Evolutionary conservation across 805 yeast species (phyloP), one percentile per base, ranked within the genome.

Genomic region (Metschnikowia peoriensis): DNA sequence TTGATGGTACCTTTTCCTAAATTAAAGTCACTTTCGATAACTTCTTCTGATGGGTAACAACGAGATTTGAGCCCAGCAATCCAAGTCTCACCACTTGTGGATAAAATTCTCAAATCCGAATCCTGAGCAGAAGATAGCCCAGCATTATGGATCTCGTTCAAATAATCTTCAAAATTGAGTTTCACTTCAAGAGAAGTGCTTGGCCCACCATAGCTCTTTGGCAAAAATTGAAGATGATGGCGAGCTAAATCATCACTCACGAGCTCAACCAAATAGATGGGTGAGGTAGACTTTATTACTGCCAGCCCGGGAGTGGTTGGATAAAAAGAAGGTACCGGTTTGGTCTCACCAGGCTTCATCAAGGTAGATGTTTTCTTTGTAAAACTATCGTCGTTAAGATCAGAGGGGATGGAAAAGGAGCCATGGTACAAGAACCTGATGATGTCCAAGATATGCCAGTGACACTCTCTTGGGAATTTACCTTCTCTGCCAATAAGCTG

Each of bases 391-490:
- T 84, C 86, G 17, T 69, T 59, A 52, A 65, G 69, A 64, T 90
- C 97, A 5, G 73, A 66, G 0, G 96, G 94, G 27, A 88, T 65
- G 1, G 85, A 70, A 67, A 93, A 92, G 0, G 89, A 81, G 6
- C 88, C 96, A 67, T 93, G 98, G 65, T 82, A 82, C 44, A 89
- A 69, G 64, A 87, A 93, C 63, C 97, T 76, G 43, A 89, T 61
- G 38, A 88, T 67, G 66, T 93, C 98, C 50, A 89, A 70, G 53
- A 90, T 78, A 67, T 93, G 85, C 98, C 98, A 93, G 27, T 83
- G 84, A 61, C 97, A 92, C 58, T 86, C 91, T 58, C 85, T 86
- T 3, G 57, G 58, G 74, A 78, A 75, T 7, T 49, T 46, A 0
- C 77, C 77, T 45, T 76, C 71, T 10, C 16, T 81, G 37, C 61